phyloP scores from a whole-genome alignment of 805 yeast genomes.

The Cephaloascus albidus region DNA sequence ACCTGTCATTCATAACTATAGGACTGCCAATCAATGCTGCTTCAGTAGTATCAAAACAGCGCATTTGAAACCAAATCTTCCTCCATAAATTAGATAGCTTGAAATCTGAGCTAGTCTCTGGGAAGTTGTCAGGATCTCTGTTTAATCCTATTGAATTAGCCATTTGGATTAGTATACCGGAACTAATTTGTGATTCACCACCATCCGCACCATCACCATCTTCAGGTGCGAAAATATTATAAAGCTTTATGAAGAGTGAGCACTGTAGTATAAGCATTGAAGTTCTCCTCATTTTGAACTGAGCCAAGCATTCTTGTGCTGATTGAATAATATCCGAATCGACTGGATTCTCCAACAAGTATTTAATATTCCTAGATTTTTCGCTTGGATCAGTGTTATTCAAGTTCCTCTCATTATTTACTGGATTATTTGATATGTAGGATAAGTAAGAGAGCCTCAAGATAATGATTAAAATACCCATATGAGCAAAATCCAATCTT shows the following conservation, averaged over 20 bases:
- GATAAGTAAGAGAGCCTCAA: constrained; percentile 24
- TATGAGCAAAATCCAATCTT: constrained; percentile 20
- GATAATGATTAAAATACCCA: constrained; percentile 23
- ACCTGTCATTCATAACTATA: constrained; percentile 21
- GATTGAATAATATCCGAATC: constrained; percentile 17
- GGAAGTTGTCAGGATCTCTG: constrained; percentile 27
- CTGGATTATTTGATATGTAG: constrained; percentile 22
- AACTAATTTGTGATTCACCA: constrained; percentile 37
- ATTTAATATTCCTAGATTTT: constrained; percentile 13
- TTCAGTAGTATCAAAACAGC: constrained; percentile 34
- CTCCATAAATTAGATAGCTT: constrained; percentile 38
- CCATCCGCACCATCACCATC: constrained; percentile 52
- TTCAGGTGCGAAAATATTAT: constrained; percentile 38
- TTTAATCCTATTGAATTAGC: constrained; percentile 28
- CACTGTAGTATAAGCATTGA: constrained; percentile 46
- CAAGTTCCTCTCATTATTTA: constrained; percentile 17
- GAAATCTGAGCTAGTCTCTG: constrained; percentile 11
- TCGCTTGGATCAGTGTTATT: constrained; percentile 15
- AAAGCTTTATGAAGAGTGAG: constrained; percentile 39
- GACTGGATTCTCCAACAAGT: constrained; percentile 18
- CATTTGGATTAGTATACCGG: constrained; percentile 20
- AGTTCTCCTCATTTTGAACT: constrained; percentile 25
- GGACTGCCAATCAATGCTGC: constrained; percentile 41
- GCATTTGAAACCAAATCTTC: constrained; percentile 48
- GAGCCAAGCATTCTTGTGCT: constrained; percentile 25